Base-by-base conservation (phyloP, 2,329 filamentous ascomycete species). In the Capronia epimyces region DNA sequence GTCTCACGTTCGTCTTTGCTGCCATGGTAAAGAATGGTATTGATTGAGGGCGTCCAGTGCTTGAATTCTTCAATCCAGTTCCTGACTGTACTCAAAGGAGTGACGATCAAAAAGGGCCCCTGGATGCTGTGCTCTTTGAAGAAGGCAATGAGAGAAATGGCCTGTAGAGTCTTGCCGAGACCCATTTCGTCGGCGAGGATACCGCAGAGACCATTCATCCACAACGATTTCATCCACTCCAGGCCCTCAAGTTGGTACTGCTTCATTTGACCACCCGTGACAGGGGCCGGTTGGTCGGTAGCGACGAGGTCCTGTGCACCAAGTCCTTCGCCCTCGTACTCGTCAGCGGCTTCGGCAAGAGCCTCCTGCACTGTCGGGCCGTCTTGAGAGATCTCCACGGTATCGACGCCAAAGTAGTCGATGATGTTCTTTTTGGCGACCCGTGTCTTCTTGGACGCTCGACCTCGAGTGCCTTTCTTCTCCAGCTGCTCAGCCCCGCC, bases 51-150 rank as follows among this genome's bases (percentile, higher is more conserved):
- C 0, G 89, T 88, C 89, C 90, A 98, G 61, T 85, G 86, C 27
- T 83, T 77, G 60, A 97, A 96, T 63, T 98, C 93, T 36, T 93
- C 87, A 36, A 95, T 84, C 93, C 93, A 98, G 65, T 97, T 98
- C 32, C 86, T 89, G 0, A 96, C 78, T 0, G 93, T 97, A 63
- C 89, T 96, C 3, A 97, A 70, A 0, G 93, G 93, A 0, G 90
- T 89, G 5, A 93, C 84, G 46, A 98, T 89, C 18, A 98, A 70
- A 64, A 96, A 95, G 0, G 93, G 93, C 0, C 93, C 93, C 1
- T 93, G 89, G 5, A 83, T 79, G 42, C 91, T 88, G 59, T 91
- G 85, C 62, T 97, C 90, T 59, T 91, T 83, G 12, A 97, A 73
- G 54, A 95, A 82, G 0, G 91, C 91, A 32, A 95, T 83, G 56